Conservation (phyloP, 768 basidiomycete genomes). For the Suillus hirtellus region DNA sequence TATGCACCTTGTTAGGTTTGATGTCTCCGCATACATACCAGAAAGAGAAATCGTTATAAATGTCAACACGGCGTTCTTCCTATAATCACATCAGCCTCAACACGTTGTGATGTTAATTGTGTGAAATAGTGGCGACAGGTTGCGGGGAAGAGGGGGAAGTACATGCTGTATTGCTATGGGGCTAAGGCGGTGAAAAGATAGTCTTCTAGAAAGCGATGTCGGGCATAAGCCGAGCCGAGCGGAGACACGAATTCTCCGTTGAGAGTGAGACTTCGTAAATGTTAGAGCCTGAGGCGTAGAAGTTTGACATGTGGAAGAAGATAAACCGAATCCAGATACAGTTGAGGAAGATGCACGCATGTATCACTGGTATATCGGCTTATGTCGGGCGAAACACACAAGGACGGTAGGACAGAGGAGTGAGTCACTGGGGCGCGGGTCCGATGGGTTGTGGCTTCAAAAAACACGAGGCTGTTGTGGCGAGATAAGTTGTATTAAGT, state of each 20-base stretch:
- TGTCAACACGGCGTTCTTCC: constrained; percentile 1
- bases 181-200: neutral
- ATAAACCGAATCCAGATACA: too few species aligned
- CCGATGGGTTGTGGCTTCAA: neutral
- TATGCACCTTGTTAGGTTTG: neutral
- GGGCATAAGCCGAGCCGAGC: neutral
- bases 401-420: neutral
- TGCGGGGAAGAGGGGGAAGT: neutral
- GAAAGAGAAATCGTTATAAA: constrained; percentile 11
- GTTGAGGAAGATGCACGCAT: neutral
- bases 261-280: neutral
- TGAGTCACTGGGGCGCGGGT: neutral
- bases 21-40: neutral
- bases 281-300: too few species aligned
- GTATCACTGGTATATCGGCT: neutral
- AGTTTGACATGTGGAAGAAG: neutral
- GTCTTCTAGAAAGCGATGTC: neutral
- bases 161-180: constrained; percentile 24
- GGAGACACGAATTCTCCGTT: too few species aligned
- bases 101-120: constrained; percentile 10
- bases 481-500: neutral
- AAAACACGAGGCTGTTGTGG: neutral
- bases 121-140: constrained; percentile 8
- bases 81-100: constrained; percentile 13
- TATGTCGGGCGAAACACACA: neutral